phyloP scores from a whole-genome alignment of 2,329 filamentous ascomycete species.

The Aspergillus texensis region DNA sequence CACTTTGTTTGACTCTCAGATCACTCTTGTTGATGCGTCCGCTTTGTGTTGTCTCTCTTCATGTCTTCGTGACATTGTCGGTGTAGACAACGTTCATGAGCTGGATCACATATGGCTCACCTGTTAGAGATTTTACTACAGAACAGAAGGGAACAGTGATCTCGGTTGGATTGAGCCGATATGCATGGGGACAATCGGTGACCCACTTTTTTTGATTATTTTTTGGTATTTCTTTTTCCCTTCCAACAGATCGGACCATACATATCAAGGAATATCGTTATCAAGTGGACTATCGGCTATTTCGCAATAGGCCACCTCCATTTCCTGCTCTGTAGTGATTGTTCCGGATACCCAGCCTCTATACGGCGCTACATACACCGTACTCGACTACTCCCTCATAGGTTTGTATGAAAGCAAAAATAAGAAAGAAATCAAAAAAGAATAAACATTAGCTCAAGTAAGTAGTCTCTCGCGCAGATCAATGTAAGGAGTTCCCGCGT shows the following conservation, averaged over 20 bases:
- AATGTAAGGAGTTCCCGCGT: slow-evolving; percentile 29
- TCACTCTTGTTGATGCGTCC: background rate
- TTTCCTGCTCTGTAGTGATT: background rate
- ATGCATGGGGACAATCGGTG: slow-evolving; percentile 3
- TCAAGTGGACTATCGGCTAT: background rate
- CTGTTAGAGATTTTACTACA: background rate
- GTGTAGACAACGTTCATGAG: background rate
- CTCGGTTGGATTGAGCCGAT: slow-evolving; percentile 1
- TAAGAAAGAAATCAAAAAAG: background rate
- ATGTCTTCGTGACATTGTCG: slow-evolving; percentile 2
- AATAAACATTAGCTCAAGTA: background rate
- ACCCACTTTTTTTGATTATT: background rate
- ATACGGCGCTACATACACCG: background rate
- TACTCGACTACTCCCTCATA: background rate
- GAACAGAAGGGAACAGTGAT: background rate
- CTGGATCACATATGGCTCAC: background rate
- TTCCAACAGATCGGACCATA: slow-evolving; percentile 4
- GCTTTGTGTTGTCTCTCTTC: background rate
- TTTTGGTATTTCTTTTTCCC: slow-evolving; percentile 2
- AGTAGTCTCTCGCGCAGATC: slow-evolving; percentile 21
- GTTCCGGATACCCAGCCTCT: background rate
- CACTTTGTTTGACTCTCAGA: background rate
- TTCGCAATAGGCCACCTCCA: background rate
- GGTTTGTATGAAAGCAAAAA: background rate
- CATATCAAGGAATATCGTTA: background rate